Base-by-base conservation (phyloP, 495 filamentous ascomycete species). In the Aspergillus coremiiformis region DNA sequence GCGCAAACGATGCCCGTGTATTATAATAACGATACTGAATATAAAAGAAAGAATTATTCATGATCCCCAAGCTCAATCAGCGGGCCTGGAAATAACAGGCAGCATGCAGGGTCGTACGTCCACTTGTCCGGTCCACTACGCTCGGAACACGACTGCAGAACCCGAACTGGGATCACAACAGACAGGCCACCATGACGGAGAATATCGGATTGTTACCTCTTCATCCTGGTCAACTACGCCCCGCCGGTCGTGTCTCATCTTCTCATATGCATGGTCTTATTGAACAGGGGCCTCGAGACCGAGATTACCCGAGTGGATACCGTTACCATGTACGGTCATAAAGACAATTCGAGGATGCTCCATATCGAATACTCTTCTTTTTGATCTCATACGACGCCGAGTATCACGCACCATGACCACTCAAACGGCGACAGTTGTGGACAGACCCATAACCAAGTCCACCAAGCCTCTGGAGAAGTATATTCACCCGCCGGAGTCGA, bases 1-100 rank as follows among this genome's bases (percentile, higher is more conserved):
- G 47, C 24, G 33, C 47, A 50, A n/a, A 41, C 24, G 47, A 50
- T 50, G 42, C 35, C 47, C n/a, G 24, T 50, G 47, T 50, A 50
- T 42, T 50, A 46, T 35, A 35, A 35, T 35, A 35, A 35, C 12
- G 32, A 35, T 15, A 35, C 14, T 35, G 2, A n/a, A 35, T 5
- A n/a, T 35, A 35, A n/a, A 35, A 14, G 14, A 5, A 15, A 35
- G 1, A 15, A 14, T 2, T 5, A 4, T 14, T n/a, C 5, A 3
- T 10, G 32, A 14, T 10, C 11, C 29, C 2, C 9, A 27, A 27
- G 24, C 9, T 27, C 24, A 27, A n/a, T n/a, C n/a, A n/a, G n/a
- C n/a, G n/a, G n/a, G n/a, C n/a, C n/a, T n/a, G n/a, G n/a, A n/a
- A n/a, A n/a, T n/a, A n/a, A n/a, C n/a, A n/a, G n/a, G n/a, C n/a